Base-by-base conservation (phyloP, 148 eudicot species). In the Rhododendron simsii region DNA sequence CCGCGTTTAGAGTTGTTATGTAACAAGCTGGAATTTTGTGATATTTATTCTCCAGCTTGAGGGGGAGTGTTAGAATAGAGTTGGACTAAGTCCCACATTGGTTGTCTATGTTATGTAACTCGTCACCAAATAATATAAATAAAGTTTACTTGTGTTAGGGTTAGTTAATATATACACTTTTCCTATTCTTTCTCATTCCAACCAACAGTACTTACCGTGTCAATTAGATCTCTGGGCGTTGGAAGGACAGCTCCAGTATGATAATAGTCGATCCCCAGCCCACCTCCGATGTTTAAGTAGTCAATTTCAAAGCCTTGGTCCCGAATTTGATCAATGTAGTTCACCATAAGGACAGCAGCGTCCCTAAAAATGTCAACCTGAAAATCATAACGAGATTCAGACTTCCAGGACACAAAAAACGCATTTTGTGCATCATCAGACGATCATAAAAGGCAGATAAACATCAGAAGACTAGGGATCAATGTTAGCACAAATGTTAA, bases 201-300 rank as follows among this genome's bases (percentile, higher is more conserved):
- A 30, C 30, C 30, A 30, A 30, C 30, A 30, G 30, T 30, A 30
- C 94, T 91, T 90, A 96, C 98, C 11, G 99, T 96, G 85, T 96
- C 88, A 47, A 95, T 95, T 37, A 96, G 95, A 92, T 95, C 98
- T 89, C 95, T 91, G 71, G 99, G 99, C 55, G 93, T 87, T 26
- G 97, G 98, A 86, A 96, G 96, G 89, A 96, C 87, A 88, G 99
- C 98, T 59, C 98, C 98, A 55, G 95, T 77, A 67, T 95, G 98
- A 87, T 97, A 91, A 87, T 95, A 95, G 87, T 97, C 98, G 67
- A 97, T 97, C 85, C 99, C 99, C 86, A 97, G 88, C 82, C 99
- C 99, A 90, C 98, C 99, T 88, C 98, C 99, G 80, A 97, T 97
- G 87, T 97, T 97, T 86, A 97, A 91, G 89, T 95, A 94, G 87